Base-by-base conservation (phyloP, 805 yeast species). In the Yarrowia osloensis region DNA sequence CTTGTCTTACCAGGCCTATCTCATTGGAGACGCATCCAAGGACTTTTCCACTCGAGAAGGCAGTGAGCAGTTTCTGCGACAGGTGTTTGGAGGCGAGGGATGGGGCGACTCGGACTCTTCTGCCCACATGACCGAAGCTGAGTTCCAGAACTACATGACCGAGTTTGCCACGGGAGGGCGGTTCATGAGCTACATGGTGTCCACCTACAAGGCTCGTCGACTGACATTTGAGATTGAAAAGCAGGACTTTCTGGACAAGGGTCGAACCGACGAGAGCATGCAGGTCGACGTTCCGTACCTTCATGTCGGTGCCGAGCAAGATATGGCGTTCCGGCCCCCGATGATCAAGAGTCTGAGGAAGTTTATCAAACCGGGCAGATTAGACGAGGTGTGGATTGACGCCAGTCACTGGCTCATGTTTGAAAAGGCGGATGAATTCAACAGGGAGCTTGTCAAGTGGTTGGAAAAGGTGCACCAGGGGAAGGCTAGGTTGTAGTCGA, bases 201-300 rank as follows among this genome's bases (percentile, higher is more conserved):
- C 65, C 8, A 37, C 47, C 11, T 65, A 65, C 26, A 65, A 65
- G 24, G 65, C 67, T 12, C 66, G 67, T 11, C 62, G 65, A 13
- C 22, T 65, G 47, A 55, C 47, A 9, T 65, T 24, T 54, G 67
- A 65, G 31, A 28, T 65, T 26, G 67, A 65, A 13, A 44, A 61
- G 54, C 49, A 31, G n/a, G 66, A 61, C 24, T 65, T 65, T 55
- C 9, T 35, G 31, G 65, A 65, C 65, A 22, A 62, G 47, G 63
- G 67, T 3, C 8, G 33, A 6, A 31, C 35, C 3, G 8, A 13
- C 12, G 65, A 65, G 19, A 33, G 44, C 22, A 49, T 55, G 67
- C 37, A 28, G 21, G 50, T 26, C 6, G 66, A 65, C 17, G 66
- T 65, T 7, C 67, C 67, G 15, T 65, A 65, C 11, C 40, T 65